Evolutionary conservation across 1,284 basidiomycete genomes (phyloP).

Genomic region (Cryptococcus deneoformans): DNA sequence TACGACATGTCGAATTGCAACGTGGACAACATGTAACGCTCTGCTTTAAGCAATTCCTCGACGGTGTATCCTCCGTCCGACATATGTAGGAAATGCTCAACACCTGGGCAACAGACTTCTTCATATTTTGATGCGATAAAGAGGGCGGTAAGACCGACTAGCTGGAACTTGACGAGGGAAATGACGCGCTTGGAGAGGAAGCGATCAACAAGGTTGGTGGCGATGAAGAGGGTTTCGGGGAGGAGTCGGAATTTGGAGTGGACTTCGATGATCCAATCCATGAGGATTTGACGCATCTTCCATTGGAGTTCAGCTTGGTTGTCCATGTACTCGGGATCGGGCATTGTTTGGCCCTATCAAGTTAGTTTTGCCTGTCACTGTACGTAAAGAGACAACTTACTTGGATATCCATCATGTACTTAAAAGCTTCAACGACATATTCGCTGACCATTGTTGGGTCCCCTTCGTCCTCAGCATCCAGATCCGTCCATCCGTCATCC

Average conservation of each 20-base stretch:
- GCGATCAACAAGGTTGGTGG: constrained; percentile 93
- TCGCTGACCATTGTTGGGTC: constrained; percentile 97
- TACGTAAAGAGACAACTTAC: constrained; percentile 39
- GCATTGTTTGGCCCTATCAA: constrained; percentile 73
- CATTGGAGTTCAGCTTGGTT: constrained; percentile 86
- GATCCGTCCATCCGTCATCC: constrained; percentile 68
- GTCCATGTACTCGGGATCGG: constrained; percentile 86
- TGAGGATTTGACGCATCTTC: constrained; percentile 91
- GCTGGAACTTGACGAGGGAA: constrained; percentile 88
- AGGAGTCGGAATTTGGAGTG: constrained; percentile 90
- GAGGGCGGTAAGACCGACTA: constrained; percentile 91
- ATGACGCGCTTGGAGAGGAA: constrained; percentile 89
- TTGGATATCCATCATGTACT: constrained; percentile 76
- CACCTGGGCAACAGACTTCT: constrained; percentile 89
- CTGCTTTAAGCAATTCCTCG: constrained; percentile 87
- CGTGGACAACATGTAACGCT: constrained; percentile 88
- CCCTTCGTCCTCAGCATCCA: constrained; percentile 89
- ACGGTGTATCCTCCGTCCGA: constrained; percentile 84
- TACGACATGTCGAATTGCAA: constrained; percentile 90
- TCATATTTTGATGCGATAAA: constrained; percentile 96
- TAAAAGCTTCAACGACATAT: constrained; percentile 92
- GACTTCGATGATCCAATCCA: constrained; percentile 97
- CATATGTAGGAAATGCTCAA: constrained; percentile 82
- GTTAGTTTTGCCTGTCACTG: constrained; percentile 5
- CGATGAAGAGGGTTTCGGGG: constrained; percentile 94